Percentiles rank a stretch among this genome's conserved stretches.
Conservation (phyloP, 352 stramenopile species). For the Phytophthora nicotianae region DNA sequence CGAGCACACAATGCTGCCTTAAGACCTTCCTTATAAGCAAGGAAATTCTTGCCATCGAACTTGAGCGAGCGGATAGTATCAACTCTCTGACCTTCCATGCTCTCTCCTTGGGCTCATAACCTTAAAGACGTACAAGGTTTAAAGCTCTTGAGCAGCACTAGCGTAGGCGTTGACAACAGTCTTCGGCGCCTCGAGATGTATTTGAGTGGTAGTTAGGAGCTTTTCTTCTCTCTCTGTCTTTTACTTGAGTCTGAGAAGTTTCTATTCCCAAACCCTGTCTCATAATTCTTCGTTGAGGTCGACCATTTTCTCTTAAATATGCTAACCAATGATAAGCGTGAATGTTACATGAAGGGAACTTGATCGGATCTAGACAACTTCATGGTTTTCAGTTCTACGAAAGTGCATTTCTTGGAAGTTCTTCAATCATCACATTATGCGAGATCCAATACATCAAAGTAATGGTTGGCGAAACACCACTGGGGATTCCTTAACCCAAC, state of each 20-base stretch:
- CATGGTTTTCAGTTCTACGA: too few species aligned
- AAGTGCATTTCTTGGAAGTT: too few species aligned
- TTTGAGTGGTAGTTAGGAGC: not conserved
- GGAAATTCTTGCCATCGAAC: constrained; percentile 23
- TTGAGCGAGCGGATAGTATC: constrained; percentile 18
- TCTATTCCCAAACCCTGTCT: not conserved
- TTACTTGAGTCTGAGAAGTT: not conserved
- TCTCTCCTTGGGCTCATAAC: constrained; percentile 15
- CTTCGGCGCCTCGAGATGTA: not conserved
- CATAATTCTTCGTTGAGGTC: not conserved
- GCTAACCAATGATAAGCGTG: too few species aligned
- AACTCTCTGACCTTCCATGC: not conserved
- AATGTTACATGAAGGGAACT: too few species aligned
- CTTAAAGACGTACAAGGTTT: not conserved
- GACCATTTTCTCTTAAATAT: constrained; percentile 1
- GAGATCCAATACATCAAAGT: too few species aligned
- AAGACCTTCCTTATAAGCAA: constrained; percentile 18
- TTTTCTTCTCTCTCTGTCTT: not conserved
- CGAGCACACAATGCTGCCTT: constrained; percentile 15
- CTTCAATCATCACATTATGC: too few species aligned
- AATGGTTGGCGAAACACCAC: too few species aligned
- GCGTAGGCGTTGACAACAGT: not conserved
- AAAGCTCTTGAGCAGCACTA: not conserved
- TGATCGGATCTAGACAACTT: too few species aligned
- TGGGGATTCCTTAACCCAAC: too few species aligned